A percentile compares a stretch with the other conserved stretches of the same genome.
These are phyloP conservation scores for Phtheirospermum japonicum DNA, from an alignment of 257 asterid genomes.

Conservation along the genomic window DNA sequence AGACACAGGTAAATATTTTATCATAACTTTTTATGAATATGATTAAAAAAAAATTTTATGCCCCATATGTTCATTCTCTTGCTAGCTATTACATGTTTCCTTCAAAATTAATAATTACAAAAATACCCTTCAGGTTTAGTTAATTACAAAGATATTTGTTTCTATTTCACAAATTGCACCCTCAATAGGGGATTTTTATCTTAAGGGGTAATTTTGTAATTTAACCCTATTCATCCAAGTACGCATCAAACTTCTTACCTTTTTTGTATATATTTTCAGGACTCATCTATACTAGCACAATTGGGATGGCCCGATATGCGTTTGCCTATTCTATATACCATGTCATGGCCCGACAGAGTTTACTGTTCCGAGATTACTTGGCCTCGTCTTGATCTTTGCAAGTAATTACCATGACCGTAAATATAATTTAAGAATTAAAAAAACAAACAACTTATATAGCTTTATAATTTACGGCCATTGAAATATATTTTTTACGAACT, in stretches of 20 bases:
- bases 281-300: conserved; percentile 90
- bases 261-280: conserved; percentile 41
- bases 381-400: conserved; percentile 99
- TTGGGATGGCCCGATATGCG: conserved; percentile 99
- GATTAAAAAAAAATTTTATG: too few relatives aligned
- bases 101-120: not conserved
- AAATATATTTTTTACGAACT: not conserved
- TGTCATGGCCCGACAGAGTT: conserved; percentile 94
- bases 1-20: conserved; percentile 71
- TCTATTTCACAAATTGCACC: too few relatives aligned
- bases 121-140: not conserved
- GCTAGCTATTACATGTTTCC: not conserved
- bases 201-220: not conserved
- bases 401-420: conserved; percentile 42
- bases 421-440: not conserved
- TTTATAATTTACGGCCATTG: not conserved
- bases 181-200: too few relatives aligned
- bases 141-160: too few relatives aligned
- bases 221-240: not conserved
- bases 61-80: too few relatives aligned
- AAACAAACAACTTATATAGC: not conserved
- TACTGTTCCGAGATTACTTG: conserved; percentile 90
- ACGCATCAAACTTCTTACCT: conserved; percentile 8
- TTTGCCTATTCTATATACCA: conserved; percentile 86
- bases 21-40: too few relatives aligned